Evolutionary conservation across 192 early-diverging fungal species (phyloP), one percentile per base, ranked within the genome.

Genomic region (Lobulomyces angularis): DNA sequence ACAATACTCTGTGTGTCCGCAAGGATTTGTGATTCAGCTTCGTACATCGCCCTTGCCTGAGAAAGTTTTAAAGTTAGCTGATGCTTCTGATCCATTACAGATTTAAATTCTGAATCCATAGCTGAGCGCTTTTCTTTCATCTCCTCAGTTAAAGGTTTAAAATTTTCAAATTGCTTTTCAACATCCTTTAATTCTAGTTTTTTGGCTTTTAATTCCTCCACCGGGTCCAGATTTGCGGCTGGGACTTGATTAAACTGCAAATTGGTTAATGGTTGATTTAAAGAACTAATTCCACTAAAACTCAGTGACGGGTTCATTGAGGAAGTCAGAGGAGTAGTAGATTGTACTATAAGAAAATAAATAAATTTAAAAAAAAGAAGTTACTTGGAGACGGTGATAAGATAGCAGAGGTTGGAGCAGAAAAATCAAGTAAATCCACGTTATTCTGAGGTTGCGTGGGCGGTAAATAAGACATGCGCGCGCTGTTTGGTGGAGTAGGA

Each of bases 171-270:
- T 43, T 84, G 72, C 16, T 66, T 48, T 41, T 82, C 60, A 21
- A 81, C 54, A n/a, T 61, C 49, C 21, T 69, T 50, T 7, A 86
- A 48, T 40, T 84, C 79, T 20, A 70, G 61, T n/a, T 69, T 75
- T 25, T 74, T 69, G 23, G 57, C 47, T 6, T 62, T 58, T 18
- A 84, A 48, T 24, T 74, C 61, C 31, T 56, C 53, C 5, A 56
- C 46, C 23, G 65, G 67, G 18, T 66, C 58, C 35, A 61, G 58
- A 34, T 61, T 56, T 16, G 48, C 58, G 11, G 58, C 18, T 14
- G 58, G 42, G 45, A 57, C 58, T 2, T 50, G 22, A 26, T 58
- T 46, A 16, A 56, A 53, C 6, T 29, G 37, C 26, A 40, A 58
- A 27, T 7, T 58, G 41, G 5, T 46, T 38, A 17, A 40, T 46